Conservation (phyloP, 2,329 filamentous ascomycete species). For the Zymoseptoria pseudotritici region DNA sequence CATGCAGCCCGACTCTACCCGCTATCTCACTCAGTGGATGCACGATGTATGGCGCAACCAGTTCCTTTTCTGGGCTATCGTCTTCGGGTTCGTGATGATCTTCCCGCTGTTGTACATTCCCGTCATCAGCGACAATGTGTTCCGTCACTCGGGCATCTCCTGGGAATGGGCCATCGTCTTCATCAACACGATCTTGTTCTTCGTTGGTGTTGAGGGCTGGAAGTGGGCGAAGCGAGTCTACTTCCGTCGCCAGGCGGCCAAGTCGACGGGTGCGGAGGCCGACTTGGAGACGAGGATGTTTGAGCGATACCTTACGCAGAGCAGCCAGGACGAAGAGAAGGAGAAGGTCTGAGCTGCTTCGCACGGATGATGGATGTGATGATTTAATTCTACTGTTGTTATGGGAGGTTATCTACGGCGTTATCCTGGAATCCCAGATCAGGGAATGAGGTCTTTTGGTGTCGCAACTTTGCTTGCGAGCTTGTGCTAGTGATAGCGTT, state of each 20-base stretch:
- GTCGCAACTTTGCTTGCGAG: not conserved
- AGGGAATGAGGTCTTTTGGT: not conserved
- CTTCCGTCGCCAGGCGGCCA: conserved; percentile 11
- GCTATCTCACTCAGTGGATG: conserved; percentile 59
- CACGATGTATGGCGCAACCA: conserved; percentile 63
- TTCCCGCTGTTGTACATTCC: conserved; percentile 56
- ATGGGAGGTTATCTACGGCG: not conserved
- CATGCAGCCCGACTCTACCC: conserved; percentile 57
- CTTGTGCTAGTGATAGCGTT: not conserved
- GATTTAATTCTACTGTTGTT: not conserved
- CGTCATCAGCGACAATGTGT: conserved; percentile 56
- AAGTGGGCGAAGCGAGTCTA: conserved; percentile 55
- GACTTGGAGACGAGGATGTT: conserved; percentile 20
- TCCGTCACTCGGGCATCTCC: conserved; percentile 57
- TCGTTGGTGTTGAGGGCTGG: conserved; percentile 56
- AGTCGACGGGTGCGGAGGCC: conserved; percentile 6
- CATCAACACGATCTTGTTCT: conserved; percentile 49
- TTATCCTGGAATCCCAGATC: not conserved
- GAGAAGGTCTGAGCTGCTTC: conserved; percentile 6
- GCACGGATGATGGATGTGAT: not conserved
- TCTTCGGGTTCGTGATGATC: conserved; percentile 39
- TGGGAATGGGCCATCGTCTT: conserved; percentile 68
- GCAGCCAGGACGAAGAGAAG: conserved; percentile 11
- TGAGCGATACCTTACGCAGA: conserved; percentile 19
- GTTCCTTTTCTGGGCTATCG: conserved; percentile 48